Evolutionary conservation across 1,139 yeast genomes (phyloP).

Genomic region (Hansenula lynferdii): DNA sequence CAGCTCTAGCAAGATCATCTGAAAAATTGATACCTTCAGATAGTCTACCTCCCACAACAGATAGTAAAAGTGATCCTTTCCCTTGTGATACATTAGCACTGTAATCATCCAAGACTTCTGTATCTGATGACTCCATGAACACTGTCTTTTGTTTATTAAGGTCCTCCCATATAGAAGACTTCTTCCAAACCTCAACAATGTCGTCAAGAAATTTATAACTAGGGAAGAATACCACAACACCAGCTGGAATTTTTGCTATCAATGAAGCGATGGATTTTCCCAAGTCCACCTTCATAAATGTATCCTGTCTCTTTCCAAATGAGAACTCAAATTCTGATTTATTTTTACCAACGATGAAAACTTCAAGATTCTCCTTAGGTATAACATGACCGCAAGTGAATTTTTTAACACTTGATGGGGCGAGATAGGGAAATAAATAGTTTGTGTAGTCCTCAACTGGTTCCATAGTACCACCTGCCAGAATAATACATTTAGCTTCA

Average conservation of each 20-base stretch:
- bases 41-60: constrained; percentile 92
- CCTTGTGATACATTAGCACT: constrained; percentile 29
- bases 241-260: constrained; percentile 53
- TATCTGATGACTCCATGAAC: constrained; percentile 55
- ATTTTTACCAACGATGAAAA: constrained; percentile 42
- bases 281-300: constrained; percentile 41
- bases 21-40: constrained; percentile 95
- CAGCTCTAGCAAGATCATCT: constrained; percentile 81
- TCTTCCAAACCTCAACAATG: constrained; percentile 49
- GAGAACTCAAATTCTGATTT: constrained; percentile 55
- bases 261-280: constrained; percentile 47
- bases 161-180: constrained; percentile 26
- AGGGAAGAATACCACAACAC: constrained; percentile 80
- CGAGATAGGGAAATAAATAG: constrained; percentile 60
- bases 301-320: constrained; percentile 53
- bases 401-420: constrained; percentile 37
- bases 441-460: constrained; percentile 70
- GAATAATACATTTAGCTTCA: constrained; percentile 62
- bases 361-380: constrained; percentile 62
- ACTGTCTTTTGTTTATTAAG: constrained; percentile 38
- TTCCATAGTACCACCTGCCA: constrained; percentile 98
- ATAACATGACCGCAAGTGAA: constrained; percentile 86
- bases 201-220: constrained; percentile 69
- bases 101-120: constrained; percentile 46
- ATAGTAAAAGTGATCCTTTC: constrained; percentile 63